phyloP scores from a whole-genome alignment of 768 basidiomycete species.

The Leucosporidium scottii region DNA sequence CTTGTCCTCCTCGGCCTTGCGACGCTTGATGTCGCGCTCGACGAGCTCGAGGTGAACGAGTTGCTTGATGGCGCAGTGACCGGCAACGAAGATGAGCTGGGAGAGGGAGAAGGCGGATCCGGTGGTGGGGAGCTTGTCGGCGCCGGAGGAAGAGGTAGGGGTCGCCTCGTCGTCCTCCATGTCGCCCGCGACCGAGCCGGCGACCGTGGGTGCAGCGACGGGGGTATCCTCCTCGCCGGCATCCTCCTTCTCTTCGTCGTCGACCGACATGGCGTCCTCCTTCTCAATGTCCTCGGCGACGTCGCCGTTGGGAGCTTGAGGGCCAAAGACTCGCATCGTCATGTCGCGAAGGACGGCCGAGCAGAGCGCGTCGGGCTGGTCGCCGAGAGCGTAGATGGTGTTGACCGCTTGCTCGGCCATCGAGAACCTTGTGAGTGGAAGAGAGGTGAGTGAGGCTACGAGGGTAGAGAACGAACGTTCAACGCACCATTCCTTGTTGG shows the following conservation, averaged over 20 bases:
- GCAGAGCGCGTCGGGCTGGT: constrained; percentile 83
- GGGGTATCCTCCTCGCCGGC: constrained; percentile 19
- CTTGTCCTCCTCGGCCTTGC: constrained; percentile 79
- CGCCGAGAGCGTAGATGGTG: constrained; percentile 86
- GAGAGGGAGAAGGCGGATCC: constrained; percentile 82
- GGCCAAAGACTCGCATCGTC: constrained; percentile 62
- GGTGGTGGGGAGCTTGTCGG: constrained; percentile 36
- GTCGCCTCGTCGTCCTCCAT: constrained; percentile 46
- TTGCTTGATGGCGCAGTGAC: constrained; percentile 95
- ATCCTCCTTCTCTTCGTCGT: constrained; percentile 10
- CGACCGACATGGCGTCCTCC: neutral
- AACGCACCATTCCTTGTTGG: constrained; percentile 72
- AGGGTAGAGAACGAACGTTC: neutral
- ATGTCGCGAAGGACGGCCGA: constrained; percentile 72
- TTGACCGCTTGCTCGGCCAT: constrained; percentile 96
- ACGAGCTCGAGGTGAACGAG: constrained; percentile 92
- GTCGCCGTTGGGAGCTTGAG: constrained; percentile 2
- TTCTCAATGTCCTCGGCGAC: neutral
- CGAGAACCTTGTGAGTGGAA: constrained; percentile 54
- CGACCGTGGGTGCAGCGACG: neutral
- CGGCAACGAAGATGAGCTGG: constrained; percentile 90
- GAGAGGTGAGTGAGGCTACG: neutral
- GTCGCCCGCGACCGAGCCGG: constrained; percentile 33
- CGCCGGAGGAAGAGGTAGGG: constrained; percentile 28
- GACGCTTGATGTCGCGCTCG: constrained; percentile 90